phyloP scores from a whole-genome alignment of 2,329 filamentous ascomycete species.

The Cladosporium sp. region DNA sequence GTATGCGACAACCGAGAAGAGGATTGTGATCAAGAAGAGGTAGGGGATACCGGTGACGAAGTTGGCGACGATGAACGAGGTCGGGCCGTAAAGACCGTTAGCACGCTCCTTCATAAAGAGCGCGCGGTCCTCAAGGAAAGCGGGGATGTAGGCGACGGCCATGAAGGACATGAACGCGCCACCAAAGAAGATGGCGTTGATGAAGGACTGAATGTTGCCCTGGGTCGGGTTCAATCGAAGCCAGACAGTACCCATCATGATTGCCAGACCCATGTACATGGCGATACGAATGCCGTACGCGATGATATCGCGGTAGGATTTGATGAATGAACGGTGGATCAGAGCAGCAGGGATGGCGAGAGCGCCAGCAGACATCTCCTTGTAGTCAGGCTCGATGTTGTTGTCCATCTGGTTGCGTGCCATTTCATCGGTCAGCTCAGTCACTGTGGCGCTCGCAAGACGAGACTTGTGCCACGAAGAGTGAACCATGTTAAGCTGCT shows the following conservation, averaged over 20 bases:
- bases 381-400: constrained; percentile 26
- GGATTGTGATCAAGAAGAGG: constrained; percentile 69
- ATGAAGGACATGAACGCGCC: constrained; percentile 52
- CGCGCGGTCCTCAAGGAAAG: constrained; percentile 73
- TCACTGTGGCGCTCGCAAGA: constrained; percentile 33
- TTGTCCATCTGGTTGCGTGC: constrained; percentile 31
- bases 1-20: constrained; percentile 74
- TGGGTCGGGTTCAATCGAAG: constrained; percentile 66
- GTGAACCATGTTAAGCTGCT: constrained; percentile 52
- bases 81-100: constrained; percentile 75
- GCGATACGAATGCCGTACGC: constrained; percentile 77
- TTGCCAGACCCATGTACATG: constrained; percentile 76
- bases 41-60: constrained; percentile 79
- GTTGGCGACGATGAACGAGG: constrained; percentile 70
- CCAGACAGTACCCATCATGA: constrained; percentile 89
- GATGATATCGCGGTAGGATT: constrained; percentile 77
- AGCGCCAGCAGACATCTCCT: constrained; percentile 39
- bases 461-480: constrained; percentile 52
- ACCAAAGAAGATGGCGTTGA: constrained; percentile 67
- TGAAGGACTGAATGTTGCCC: constrained; percentile 71
- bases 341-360: constrained; percentile 58
- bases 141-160: constrained; percentile 73
- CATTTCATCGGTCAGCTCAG: constrained; percentile 33
- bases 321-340: constrained; percentile 75
- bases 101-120: constrained; percentile 72